Conservation (phyloP, 2,329 filamentous ascomycete species). For the Sporothrix inflata region DNA sequence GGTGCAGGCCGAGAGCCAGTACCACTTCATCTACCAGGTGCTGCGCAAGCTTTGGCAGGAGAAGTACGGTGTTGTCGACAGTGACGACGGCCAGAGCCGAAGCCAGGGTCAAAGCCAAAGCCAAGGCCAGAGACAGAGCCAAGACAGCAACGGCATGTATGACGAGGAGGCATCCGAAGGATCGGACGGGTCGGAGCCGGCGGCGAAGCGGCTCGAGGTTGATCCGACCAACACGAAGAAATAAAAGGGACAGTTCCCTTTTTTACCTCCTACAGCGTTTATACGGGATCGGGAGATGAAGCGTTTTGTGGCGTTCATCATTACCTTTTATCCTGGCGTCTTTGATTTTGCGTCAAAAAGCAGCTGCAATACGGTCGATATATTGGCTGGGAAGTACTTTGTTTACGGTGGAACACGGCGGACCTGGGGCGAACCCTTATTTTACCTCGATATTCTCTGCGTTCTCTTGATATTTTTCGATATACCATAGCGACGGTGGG, state of each 20-base stretch:
- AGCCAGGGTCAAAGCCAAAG: neutral
- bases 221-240: conserved; percentile 47
- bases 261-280: neutral
- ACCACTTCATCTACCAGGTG: conserved; percentile 85
- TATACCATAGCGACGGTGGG: conserved; percentile 23
- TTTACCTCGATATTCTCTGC: neutral
- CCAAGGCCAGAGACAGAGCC: neutral
- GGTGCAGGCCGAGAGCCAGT: conserved; percentile 89
- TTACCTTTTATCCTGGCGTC: neutral
- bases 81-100: conserved; percentile 33
- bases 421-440: neutral
- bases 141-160: neutral
- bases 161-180: conserved; percentile 35
- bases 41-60: conserved; percentile 74
- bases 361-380: neutral
- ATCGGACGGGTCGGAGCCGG: conserved; percentile 44
- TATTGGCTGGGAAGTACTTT: neutral
- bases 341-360: neutral
- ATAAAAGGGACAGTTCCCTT: neutral
- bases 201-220: conserved; percentile 58
- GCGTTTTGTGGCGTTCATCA: neutral
- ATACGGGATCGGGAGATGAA: neutral
- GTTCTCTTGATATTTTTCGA: neutral
- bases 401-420: neutral
- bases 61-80: conserved; percentile 52